Base-by-base conservation (phyloP, 352 stramenopile genomes). In the Albugo laibachii region DNA sequence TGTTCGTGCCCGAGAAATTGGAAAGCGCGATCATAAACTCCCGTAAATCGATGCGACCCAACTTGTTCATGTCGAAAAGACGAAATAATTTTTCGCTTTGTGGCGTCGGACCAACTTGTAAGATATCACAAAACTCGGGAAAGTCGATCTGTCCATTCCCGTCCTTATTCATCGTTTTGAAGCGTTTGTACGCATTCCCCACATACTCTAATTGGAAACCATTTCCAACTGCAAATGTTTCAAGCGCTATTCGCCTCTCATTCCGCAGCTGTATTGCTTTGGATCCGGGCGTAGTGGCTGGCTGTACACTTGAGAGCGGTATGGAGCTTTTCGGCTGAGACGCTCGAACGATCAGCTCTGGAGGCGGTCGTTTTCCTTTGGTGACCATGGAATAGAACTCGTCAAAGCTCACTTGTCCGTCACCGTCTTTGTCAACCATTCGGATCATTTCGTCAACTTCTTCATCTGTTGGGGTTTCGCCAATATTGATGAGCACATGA, bases 391-490 rank as follows among this genome's bases (percentile, higher is more conserved):
- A 62, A 57, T 96, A 96, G 53, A 97, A 97, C 57, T 97, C 91
- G 45, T 93, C 83, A 65, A 96, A 96, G 41, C 73, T 87, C 20
- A 96, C 87, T 61, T 96, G 86, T 0, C 88, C 85, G 61, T 97
- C 88, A 38, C 88, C 88, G 52, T 97, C 91, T 36, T 93, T 87
- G 55, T 97, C 88, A 8, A 96, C 82, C 83, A 96, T 96, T 45
- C 86, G 80, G 58, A 97, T 97, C 88, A 97, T 97, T 59, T 96
- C 83, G 58, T 96, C 88, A 5, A 97, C 78, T 68, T 97, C 91
- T 67, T 97, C 88, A 55, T 97, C 91, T 3, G 85, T 96, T 10
- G 83, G 83, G 16, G 82, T 80, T 62, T 97, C 88, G 20, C 91
- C 88, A 56, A 97, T 97, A 49, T 96, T 97, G 45, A 96, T 92